phyloP scores from a whole-genome alignment of 768 basidiomycete species.

The Boletus reticulatus region DNA sequence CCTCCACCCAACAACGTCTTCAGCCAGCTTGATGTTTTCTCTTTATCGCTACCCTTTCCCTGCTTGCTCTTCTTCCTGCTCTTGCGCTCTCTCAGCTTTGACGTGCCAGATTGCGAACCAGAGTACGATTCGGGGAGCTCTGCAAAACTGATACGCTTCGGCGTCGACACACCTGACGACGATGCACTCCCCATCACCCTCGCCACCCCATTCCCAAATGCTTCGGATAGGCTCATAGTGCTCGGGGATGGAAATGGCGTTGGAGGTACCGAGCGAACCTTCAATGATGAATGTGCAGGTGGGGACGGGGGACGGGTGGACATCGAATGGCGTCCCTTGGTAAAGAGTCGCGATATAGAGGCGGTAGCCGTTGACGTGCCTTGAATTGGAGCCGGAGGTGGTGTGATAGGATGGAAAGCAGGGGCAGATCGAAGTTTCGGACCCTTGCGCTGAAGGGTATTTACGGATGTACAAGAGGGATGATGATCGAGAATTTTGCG shows the following conservation, averaged over 20 bases:
- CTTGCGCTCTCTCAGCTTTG: conserved; percentile 35
- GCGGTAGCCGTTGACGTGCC: conserved; percentile 77
- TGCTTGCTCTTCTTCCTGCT: conserved; percentile 34
- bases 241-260: conserved; percentile 38
- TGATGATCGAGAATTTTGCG: conserved; percentile 66
- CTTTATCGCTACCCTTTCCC: conserved; percentile 30
- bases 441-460: conserved; percentile 13
- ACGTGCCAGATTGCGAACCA: conserved; percentile 31
- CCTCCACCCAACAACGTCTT: conserved; percentile 18
- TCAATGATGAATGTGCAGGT: conserved; percentile 51
- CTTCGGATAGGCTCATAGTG: conserved; percentile 22
- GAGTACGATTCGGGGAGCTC: conserved; percentile 69
- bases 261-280: conserved; percentile 35
- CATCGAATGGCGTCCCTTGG: conserved; percentile 54
- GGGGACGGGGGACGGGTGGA: conserved; percentile 64
- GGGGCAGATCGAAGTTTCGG: conserved; percentile 16
- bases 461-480: conserved; percentile 33
- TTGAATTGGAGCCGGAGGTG: conserved; percentile 51
- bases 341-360: conserved; percentile 73
- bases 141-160: conserved; percentile 79
- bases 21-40: conserved; percentile 27
- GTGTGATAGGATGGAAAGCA: conserved; percentile 37
- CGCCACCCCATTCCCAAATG: conserved; percentile 29
- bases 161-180: conserved; percentile 55
- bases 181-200: conserved; percentile 37